phyloP scores from a whole-genome alignment of 345 rosid species.

The Populus simonii region DNA sequence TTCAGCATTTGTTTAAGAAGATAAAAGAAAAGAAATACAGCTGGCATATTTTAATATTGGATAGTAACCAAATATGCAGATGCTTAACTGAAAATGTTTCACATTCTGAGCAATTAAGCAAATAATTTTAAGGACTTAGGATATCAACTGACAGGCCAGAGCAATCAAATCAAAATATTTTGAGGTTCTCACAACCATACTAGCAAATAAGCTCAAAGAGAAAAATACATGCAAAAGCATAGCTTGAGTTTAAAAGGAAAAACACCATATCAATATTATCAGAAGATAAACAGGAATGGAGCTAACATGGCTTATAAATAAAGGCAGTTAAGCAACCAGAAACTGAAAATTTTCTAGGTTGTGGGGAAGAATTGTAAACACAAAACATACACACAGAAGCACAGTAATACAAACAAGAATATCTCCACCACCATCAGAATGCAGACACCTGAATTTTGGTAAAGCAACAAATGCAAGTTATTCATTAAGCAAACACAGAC shows the following conservation, averaged over 20 bases:
- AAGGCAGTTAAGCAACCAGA: background rate
- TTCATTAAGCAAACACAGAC: background rate
- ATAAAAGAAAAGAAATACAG: slow-evolving; percentile 3
- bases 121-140: background rate
- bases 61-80: background rate
- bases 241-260: background rate
- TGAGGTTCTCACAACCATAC: slow-evolving; percentile 1
- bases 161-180: background rate
- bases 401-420: background rate
- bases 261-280: background rate
- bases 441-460: background rate
- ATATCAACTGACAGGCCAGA: background rate
- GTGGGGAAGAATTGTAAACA: background rate
- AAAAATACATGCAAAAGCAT: background rate
- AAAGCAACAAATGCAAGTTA: background rate
- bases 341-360: background rate
- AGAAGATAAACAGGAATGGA: background rate
- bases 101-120: background rate
- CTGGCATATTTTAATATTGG: background rate
- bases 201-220: background rate
- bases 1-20: background rate
- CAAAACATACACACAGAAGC: background rate
- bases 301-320: background rate
- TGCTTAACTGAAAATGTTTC: background rate
- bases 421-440: background rate